Evolutionary conservation across 495 filamentous ascomycete species (phyloP).

Genomic region (Pyronema omphalodes): DNA sequence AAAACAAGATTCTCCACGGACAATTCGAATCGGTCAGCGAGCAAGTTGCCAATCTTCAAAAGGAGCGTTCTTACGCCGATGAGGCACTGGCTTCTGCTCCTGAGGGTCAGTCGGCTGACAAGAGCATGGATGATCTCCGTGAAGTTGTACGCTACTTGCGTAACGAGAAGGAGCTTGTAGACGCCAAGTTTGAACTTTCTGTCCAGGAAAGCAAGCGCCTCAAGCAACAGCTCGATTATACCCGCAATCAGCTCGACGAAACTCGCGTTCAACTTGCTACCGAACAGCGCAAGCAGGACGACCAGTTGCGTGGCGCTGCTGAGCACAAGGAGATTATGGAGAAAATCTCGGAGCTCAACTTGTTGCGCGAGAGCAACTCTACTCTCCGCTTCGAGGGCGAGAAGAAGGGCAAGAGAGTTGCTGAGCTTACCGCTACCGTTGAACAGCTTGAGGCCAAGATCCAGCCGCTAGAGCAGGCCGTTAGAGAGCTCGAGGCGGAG

Average conservation of each 20-base stretch:
- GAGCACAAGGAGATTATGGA: constrained; percentile 79
- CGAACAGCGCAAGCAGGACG: constrained; percentile 58
- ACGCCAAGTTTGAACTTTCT: constrained; percentile 80
- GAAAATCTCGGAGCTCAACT: constrained; percentile 82
- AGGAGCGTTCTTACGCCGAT: constrained; percentile 40
- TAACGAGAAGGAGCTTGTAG: constrained; percentile 94
- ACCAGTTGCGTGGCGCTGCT: constrained; percentile 46
- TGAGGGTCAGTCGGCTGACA: constrained; percentile 25
- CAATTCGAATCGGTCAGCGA: constrained; percentile 66
- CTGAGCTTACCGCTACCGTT: constrained; percentile 53
- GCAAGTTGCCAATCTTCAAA: constrained; percentile 60
- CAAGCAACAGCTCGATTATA: constrained; percentile 75
- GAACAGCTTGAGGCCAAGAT: constrained; percentile 57
- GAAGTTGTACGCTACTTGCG: constrained; percentile 79
- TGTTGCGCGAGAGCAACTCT: constrained; percentile 81
- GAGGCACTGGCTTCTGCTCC: constrained; percentile 28
- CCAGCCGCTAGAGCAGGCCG: constrained; percentile 58
- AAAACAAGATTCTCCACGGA: constrained; percentile 74
- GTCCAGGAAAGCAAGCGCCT: constrained; percentile 69
- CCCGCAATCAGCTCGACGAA: constrained; percentile 71
- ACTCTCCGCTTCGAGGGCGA: constrained; percentile 72
- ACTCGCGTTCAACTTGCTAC: constrained; percentile 68
- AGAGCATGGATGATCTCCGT: constrained; percentile 52
- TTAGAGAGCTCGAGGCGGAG: constrained; percentile 63
- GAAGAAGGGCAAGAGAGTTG: constrained; percentile 52